Conservation (phyloP, 805 yeast genomes). For the Scheffersomyces coipomensis region DNA sequence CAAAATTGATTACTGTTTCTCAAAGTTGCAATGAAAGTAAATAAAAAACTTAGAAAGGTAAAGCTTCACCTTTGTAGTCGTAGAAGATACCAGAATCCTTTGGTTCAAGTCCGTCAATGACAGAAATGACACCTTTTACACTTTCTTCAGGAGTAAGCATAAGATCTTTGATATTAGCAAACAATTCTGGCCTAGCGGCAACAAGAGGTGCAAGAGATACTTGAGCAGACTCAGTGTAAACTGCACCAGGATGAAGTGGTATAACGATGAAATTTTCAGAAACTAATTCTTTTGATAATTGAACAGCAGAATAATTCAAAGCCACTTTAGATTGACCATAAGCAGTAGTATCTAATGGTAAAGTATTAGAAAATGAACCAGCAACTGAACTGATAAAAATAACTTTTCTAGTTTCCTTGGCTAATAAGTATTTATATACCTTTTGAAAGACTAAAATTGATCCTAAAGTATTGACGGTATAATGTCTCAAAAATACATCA, state of each 20-base stretch:
- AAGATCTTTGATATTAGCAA: too few relatives aligned
- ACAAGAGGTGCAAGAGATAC: neutral
- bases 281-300: constrained; percentile 23
- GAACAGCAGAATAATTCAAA: constrained; percentile 24
- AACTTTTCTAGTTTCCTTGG: neutral
- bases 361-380: neutral
- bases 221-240: constrained; percentile 32
- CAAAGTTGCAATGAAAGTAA: too few relatives aligned
- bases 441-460: neutral
- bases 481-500: neutral
- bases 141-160: constrained; percentile 23
- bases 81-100: constrained; percentile 24
- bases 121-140: constrained; percentile 12
- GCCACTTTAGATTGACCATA: constrained; percentile 40
- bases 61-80: constrained; percentile 19
- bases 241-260: constrained; percentile 40
- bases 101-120: constrained; percentile 14
- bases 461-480: neutral
- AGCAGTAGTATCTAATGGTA: constrained; percentile 6
- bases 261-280: constrained; percentile 13
- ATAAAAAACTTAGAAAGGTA: too few relatives aligned
- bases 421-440: neutral
- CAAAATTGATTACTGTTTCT: too few relatives aligned
- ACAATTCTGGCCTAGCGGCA: neutral
- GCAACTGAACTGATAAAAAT: neutral